Percentiles rank a stretch among this genome's conserved stretches.
These are phyloP conservation scores for Geoglossum glabrum DNA, from an alignment of 495 filamentous ascomycete genomes.

Conservation along the genomic window DNA sequence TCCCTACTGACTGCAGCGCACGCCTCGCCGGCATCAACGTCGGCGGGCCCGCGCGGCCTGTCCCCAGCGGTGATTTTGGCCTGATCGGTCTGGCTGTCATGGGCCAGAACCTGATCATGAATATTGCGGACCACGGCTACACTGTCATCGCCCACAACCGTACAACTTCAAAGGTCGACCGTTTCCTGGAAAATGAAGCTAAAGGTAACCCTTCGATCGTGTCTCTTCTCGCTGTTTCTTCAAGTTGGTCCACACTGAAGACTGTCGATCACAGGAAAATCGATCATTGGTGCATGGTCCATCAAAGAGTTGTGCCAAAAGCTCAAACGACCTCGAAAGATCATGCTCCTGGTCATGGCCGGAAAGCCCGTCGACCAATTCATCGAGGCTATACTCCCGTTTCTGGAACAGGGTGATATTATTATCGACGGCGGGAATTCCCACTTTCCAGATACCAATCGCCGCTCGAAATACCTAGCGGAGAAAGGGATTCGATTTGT, in stretches of 20 bases:
- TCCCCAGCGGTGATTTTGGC: conserved; percentile 94
- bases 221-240: background rate
- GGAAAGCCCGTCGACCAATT: conserved; percentile 96
- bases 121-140: conserved; percentile 91
- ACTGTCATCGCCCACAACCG: conserved; percentile 95
- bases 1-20: no score
- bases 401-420: conserved; percentile 82
- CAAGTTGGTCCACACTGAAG: conserved; percentile 1
- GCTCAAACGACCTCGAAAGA: conserved; percentile 86
- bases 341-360: conserved; percentile 97
- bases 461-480: conserved; percentile 67
- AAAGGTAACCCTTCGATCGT: conserved; percentile 41
- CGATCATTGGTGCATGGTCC: conserved; percentile 81
- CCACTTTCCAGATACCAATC: conserved; percentile 96
- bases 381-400: conserved; percentile 84
- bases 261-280: conserved; percentile 38
- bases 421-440: conserved; percentile 99
- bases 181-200: conserved; percentile 82
- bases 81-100: conserved; percentile 99
- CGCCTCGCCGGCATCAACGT: no score
- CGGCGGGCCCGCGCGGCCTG: no score
- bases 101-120: conserved; percentile 92
- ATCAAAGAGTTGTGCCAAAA: conserved; percentile 84
- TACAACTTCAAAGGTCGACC: conserved; percentile 91
- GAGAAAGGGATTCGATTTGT: conserved; percentile 89